These are phyloP conservation scores for Rhizopogon vesiculosus DNA, from an alignment of 768 basidiomycete species.

Conservation along the genomic window DNA sequence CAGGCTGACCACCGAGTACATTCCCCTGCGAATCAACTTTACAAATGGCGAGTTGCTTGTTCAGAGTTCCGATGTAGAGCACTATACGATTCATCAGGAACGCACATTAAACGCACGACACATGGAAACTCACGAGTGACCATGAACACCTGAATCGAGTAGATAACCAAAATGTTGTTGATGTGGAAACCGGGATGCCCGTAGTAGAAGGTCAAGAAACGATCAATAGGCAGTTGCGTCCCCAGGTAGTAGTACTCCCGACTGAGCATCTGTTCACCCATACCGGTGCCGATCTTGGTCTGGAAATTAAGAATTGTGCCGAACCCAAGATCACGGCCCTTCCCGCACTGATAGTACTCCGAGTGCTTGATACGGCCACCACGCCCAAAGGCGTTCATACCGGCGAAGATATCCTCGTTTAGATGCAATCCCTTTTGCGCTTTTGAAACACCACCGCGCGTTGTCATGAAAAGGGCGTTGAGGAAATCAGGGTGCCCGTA, in stretches of 20 bases:
- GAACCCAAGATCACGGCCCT: slow-evolving; percentile 98
- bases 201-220: slow-evolving; percentile 99
- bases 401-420: slow-evolving; percentile 99
- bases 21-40: slow-evolving; percentile 77
- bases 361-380: slow-evolving; percentile 99
- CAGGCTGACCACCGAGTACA: slow-evolving; percentile 70
- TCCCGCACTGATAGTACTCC: slow-evolving; percentile 99
- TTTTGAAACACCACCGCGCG: slow-evolving; percentile 97
- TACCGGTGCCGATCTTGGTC: slow-evolving; percentile 99
- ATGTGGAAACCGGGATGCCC: slow-evolving; percentile 99
- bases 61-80: slow-evolving; percentile 92
- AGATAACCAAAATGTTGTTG: slow-evolving; percentile 99
- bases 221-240: slow-evolving; percentile 95
- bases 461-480: slow-evolving; percentile 97
- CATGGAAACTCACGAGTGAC: slow-evolving; percentile 63
- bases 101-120: background rate
- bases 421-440: slow-evolving; percentile 98
- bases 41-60: slow-evolving; percentile 90
- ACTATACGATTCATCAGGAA: slow-evolving; percentile 40
- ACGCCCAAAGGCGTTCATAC: slow-evolving; percentile 98
- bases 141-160: slow-evolving; percentile 98
- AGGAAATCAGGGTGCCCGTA: slow-evolving; percentile 99
- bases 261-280: slow-evolving; percentile 99
- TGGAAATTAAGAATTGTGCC: slow-evolving; percentile 99
- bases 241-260: slow-evolving; percentile 99